Base-by-base conservation (phyloP, 805 yeast genomes). In the Cyberlindnera samutprakarnensis region DNA sequence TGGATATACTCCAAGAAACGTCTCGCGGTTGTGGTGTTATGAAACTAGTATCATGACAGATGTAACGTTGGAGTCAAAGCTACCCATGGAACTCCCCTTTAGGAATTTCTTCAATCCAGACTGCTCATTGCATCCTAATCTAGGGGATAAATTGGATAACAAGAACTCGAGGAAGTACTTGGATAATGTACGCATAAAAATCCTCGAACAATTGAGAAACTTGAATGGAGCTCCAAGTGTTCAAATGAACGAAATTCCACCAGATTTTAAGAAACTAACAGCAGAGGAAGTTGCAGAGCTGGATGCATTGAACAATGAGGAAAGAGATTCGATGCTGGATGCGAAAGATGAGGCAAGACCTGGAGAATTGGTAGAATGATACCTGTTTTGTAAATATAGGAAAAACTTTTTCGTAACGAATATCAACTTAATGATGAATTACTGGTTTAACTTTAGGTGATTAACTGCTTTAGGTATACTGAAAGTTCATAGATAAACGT, bases 1-100 rank as follows among this genome's bases (percentile, higher is more conserved):
- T 38, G 98, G 98, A 14, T 90, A 90, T 58, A 92, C 98, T 2
- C 95, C 95, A 53, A 70, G 96, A 49, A 90, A 90, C 52, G 98
- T 90, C 11, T 80, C 94, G 24, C 68, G 97, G 45, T 70, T 94
- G 20, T 90, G 98, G 98, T 81, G 95, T 47, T 87, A 81, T 56
- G 98, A 90, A 58, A 90, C 97, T 1, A 78, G 88, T 23, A 65
- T 84, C 17, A 61, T 83, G 46, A 82, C 78, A 34, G 84, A 82
- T 49, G 79, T 60, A 6, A 65, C 78, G 42, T 66, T 83, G 38
- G 80, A 78, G 15, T 46, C 68, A 6, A 73, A 70, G 42, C 57
- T 75, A 18, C 82, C 82, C 2, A 71, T 70, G 29, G 56, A 57
- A 22, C 50, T 75, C 22, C 78, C 81, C 2, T 70, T 76, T 27